phyloP scores from a whole-genome alignment of 306 rosid genomes.

The Cucumis cinereus region DNA sequence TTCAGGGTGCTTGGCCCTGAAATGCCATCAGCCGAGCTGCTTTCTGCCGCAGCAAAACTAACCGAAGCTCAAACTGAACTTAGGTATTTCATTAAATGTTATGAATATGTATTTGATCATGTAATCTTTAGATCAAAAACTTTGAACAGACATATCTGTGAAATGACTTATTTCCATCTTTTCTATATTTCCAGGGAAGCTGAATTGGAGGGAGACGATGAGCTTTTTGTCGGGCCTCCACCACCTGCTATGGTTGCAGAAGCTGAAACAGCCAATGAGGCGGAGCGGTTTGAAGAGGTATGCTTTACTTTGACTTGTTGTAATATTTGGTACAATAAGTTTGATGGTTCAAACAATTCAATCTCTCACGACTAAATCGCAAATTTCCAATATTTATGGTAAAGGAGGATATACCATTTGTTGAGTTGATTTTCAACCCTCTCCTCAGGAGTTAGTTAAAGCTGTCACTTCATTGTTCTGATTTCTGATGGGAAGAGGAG shows the following conservation, averaged over 20 bases:
- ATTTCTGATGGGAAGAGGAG: not conserved
- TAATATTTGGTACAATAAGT: not conserved
- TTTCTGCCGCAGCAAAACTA: conserved; percentile 90
- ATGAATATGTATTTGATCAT: not conserved
- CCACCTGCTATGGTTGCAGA: conserved; percentile 81
- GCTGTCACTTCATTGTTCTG: not conserved
- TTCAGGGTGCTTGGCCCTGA: conserved; percentile 78
- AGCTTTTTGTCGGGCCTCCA: conserved; percentile 68
- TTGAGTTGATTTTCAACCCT: not conserved
- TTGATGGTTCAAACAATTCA: not conserved
- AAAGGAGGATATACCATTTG: not conserved
- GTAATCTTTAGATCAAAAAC: not conserved
- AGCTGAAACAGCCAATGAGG: conserved; percentile 85
- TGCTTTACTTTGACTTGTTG: not conserved
- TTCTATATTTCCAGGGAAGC: conserved; percentile 36
- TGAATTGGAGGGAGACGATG: conserved; percentile 62
- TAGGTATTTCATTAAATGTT: conserved; percentile 26
- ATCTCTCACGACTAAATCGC: not conserved
- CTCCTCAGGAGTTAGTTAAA: not conserved
- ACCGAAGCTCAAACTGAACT: conserved; percentile 83
- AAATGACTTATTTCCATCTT: not conserved
- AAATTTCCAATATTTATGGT: not conserved
- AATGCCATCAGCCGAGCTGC: conserved; percentile 91
- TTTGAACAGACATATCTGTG: not conserved
- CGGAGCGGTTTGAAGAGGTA: conserved; percentile 96